Base-by-base conservation (phyloP, 108 stramenopile genomes). In the Cylindrotheca closterium region DNA sequence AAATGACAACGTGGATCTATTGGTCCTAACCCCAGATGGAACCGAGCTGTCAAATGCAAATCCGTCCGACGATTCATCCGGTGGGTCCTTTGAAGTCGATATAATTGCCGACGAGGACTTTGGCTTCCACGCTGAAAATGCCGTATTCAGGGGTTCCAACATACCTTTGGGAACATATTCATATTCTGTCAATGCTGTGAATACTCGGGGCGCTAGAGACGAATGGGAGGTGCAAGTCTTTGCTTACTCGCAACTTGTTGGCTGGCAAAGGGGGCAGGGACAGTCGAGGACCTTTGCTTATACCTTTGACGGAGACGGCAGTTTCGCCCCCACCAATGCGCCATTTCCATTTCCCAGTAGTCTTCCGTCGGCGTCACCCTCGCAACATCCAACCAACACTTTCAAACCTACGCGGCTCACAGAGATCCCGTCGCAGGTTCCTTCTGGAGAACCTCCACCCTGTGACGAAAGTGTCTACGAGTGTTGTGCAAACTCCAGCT, bases 121-220 rank as follows among this genome's bases (percentile, higher is more conserved):
- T 60, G 68, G 68, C 21, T 69, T 69, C 37, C 68, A 69, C 25
- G 68, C 60, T 7, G 68, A 69, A 23, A 69, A 45, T 46, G 54
- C 67, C 23, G 28, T 51, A n/a, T 74, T 74, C 51, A 53, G 60
- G 26, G 37, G 37, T 10, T 27, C 17, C 23, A 52, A 52, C 23
- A 28, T 51, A 23, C 65, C 60, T 4, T 51, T 42, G 27, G 73
- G 73, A 3, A 23, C 42, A 18, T 74, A 74, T 42, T 22, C 46
- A 1, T 74, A 74, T 51, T 67, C 34, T 21, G 66, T 67, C 4
- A 74, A 34, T 26, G 56, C 31, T 0, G 30, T 47, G 3, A 46
- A 5, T 3, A 33, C 17, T 12, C 2, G 23, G n/a, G 68, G 68
- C 7, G n/a, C 3, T 34, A 18, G 23, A 10, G 68, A 69, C 34